Conservation (phyloP, 306 rosid genomes). For the Senna tora region DNA sequence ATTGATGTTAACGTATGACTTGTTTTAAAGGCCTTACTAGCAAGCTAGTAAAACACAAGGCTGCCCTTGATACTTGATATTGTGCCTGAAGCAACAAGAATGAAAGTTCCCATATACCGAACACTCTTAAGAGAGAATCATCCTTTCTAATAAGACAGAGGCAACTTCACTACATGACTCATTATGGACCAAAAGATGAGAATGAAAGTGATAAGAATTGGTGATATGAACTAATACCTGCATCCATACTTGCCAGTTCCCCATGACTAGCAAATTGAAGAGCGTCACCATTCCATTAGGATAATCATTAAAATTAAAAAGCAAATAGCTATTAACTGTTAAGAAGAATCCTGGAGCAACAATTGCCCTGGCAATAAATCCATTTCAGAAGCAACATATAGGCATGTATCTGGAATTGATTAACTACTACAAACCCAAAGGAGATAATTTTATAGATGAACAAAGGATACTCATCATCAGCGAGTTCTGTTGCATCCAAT, state of each 20-base stretch:
- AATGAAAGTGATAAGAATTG: constrained; percentile 19
- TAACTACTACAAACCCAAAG: constrained; percentile 24
- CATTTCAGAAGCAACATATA: constrained; percentile 28
- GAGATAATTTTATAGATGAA: constrained; percentile 20
- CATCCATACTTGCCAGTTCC: constrained; percentile 81
- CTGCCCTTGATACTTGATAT: background rate
- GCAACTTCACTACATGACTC: constrained; percentile 16
- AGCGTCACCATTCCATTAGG: constrained; percentile 99
- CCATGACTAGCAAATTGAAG: constrained; percentile 89
- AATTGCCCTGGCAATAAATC: constrained; percentile 26
- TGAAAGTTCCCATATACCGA: constrained; percentile 10
- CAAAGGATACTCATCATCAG: constrained; percentile 89
- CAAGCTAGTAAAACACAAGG: constrained; percentile 31
- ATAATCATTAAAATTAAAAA: constrained; percentile 92
- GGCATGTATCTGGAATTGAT: constrained; percentile 26
- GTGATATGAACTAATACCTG: constrained; percentile 57
- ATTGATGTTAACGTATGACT: background rate
- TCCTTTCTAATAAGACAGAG: constrained; percentile 18
- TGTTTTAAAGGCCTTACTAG: constrained; percentile 12
- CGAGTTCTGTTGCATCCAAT: constrained; percentile 71
- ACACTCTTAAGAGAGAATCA: constrained; percentile 21
- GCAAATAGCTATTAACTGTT: constrained; percentile 77
- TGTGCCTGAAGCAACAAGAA: constrained; percentile 3
- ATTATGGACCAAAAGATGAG: constrained; percentile 31
- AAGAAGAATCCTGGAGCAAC: constrained; percentile 54